Evolutionary conservation across 75 land plant species (phyloP).

Genomic region (Selaginella moellendorffii): DNA sequence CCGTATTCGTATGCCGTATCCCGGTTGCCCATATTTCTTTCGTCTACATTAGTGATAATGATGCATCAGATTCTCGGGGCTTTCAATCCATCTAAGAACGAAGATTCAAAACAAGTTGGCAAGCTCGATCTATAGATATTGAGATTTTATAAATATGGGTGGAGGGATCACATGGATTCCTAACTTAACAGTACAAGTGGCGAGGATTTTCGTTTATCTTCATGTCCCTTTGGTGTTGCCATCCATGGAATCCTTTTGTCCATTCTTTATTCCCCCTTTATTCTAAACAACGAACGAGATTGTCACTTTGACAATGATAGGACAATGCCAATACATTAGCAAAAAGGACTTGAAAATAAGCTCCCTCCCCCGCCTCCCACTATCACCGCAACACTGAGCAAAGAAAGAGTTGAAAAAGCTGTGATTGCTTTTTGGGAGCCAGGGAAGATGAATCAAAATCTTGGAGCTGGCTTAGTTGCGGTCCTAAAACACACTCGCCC

Average conservation of each 20-base stretch:
- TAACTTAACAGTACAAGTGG: neutral
- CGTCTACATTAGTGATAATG: neutral
- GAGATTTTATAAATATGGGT: neutral
- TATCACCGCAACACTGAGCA: neutral
- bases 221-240: neutral
- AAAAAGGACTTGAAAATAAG: no score
- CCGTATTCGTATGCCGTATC: no score
- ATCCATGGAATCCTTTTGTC: no score
- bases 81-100: no score
- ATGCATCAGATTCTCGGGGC: neutral
- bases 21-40: neutral
- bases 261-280: neutral
- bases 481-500: neutral
- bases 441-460: no score
- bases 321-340: neutral
- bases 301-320: conserved; percentile 1
- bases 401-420: neutral
- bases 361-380: no score
- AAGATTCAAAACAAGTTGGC: no score
- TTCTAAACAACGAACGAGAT: neutral
- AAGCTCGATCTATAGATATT: no score
- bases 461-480: neutral
- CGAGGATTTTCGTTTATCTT: neutral
- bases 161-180: neutral
- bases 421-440: neutral